Base-by-base conservation (phyloP, 257 asterid species). In the Solanum sejunctum region DNA sequence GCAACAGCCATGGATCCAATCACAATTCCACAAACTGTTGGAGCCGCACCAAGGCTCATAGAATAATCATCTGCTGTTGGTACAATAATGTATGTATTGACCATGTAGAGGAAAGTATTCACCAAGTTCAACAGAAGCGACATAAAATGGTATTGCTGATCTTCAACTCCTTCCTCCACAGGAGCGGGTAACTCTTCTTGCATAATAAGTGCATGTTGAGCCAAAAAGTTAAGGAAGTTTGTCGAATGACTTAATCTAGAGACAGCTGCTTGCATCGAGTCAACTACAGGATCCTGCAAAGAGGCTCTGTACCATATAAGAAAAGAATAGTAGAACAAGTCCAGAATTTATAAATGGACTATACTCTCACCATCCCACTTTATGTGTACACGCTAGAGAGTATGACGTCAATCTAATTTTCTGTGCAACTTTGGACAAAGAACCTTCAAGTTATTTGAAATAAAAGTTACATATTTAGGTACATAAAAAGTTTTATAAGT, bases 1-100 rank as follows among this genome's bases (percentile, higher is more conserved):
- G 99, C 99, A 7, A 96, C 98, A 57, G 99, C 99, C 99, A 96
- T 96, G 84, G 99, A 87, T 84, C 99, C 99, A 80, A 96, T 96
- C 49, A 96, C 97, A 49, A 95, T 85, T 70, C 99, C 99, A 87
- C 99, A 96, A 54, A 96, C 99, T 6, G 99, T 96, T 67, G 99
- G 91, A 49, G 98, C 97, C 43, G 99, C 99, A 64, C 98, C 97
- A 82, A 96, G 98, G 90, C 98, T 95, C 91, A 84, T 93, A 73
- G 99, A 92, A 87, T 96, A 96, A 91, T 96, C 98, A 93, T 96
- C 98, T 28, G 99, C 99, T 60, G 99, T 95, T 60, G 99, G 99
- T 78, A 96, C 99, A 84, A 96, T 92, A 85, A 96, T 96, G 77
- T 96, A 96, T 61, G 99, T 95, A 90, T 96, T 96, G 86, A 97